These are phyloP conservation scores for Fusarium nisikadoi DNA, from an alignment of 2,329 filamentous ascomycete genomes.

Conservation along the genomic window DNA sequence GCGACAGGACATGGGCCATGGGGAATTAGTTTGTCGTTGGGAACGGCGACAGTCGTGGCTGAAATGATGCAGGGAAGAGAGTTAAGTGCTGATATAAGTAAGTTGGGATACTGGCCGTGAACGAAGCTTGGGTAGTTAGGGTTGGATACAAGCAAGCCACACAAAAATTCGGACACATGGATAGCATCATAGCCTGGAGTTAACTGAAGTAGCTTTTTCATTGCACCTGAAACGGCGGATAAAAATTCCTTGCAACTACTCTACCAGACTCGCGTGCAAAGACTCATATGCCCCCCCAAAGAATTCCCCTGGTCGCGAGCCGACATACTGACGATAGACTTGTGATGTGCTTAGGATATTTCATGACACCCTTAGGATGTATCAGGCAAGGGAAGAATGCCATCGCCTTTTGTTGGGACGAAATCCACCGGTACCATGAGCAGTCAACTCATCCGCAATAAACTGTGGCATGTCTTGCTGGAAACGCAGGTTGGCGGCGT, in stretches of 20 bases:
- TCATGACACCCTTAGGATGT: background rate
- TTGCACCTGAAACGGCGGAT: background rate
- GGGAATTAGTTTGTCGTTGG: constrained; percentile 73
- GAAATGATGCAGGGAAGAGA: constrained; percentile 72
- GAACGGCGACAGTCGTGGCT: constrained; percentile 76
- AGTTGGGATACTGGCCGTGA: constrained; percentile 30
- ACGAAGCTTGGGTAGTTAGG: background rate
- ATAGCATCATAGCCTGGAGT: background rate
- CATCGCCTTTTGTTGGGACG: background rate
- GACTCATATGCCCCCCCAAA: background rate
- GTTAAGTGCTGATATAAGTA: constrained; percentile 67
- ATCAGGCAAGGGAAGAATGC: background rate
- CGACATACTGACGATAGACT: background rate
- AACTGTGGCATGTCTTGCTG: background rate
- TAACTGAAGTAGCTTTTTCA: background rate
- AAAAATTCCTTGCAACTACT: background rate
- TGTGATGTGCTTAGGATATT: too few species aligned
- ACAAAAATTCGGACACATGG: background rate
- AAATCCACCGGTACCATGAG: background rate
- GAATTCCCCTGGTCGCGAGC: rapidly evolving
- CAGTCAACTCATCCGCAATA: background rate
- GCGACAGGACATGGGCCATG: constrained; percentile 80
- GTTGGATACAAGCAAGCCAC: background rate
- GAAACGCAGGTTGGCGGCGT: background rate
- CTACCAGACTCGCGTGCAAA: background rate